Conservation (phyloP, 1,284 basidiomycete genomes). For the Agroathelia rolfsii region DNA sequence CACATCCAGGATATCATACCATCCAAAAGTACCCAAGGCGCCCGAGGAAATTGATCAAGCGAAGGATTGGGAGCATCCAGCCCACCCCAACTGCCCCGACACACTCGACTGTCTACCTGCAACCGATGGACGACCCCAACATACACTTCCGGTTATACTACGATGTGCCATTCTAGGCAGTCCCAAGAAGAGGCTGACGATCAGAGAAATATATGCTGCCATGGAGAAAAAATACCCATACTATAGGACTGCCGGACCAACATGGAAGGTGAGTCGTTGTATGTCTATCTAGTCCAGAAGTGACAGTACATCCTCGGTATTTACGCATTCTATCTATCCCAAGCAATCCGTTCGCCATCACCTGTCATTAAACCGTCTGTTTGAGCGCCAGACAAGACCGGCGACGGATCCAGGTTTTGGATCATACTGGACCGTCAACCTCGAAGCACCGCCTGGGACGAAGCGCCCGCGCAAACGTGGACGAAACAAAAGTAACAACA, state of each 20-base stretch:
- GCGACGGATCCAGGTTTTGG: slow-evolving; percentile 75
- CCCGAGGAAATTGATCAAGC: slow-evolving; percentile 2
- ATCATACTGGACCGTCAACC: slow-evolving; percentile 77
- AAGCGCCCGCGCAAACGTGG: slow-evolving; percentile 74
- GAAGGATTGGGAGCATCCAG: slow-evolving; percentile 32
- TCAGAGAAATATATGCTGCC: slow-evolving; percentile 71
- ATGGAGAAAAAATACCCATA: slow-evolving; percentile 77
- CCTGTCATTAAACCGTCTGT: slow-evolving; percentile 66
- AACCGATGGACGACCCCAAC: slow-evolving; percentile 65
- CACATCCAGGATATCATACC: too few species aligned
- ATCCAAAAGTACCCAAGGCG: slow-evolving; percentile 11
- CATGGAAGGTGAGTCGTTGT: slow-evolving; percentile 58
- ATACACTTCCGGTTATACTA: slow-evolving; percentile 71
- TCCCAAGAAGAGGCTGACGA: slow-evolving; percentile 62
- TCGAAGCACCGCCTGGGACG: slow-evolving; percentile 68
- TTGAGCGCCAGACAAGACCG: slow-evolving; percentile 68
- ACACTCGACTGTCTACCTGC: slow-evolving; percentile 67
- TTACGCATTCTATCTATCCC: slow-evolving; percentile 1
- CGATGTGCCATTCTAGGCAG: slow-evolving; percentile 74
- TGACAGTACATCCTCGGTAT: slow-evolving; percentile 8
- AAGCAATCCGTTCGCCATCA: slow-evolving; percentile 80
- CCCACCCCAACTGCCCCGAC: slow-evolving; percentile 66
- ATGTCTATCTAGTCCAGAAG: slow-evolving; percentile 10
- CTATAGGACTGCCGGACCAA: slow-evolving; percentile 65
- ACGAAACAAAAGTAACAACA: slow-evolving; percentile 39